A percentile compares a stretch with the other conserved stretches of the same genome.
Conservation (phyloP, 441 rosid species). For the Viola pubescens region DNA sequence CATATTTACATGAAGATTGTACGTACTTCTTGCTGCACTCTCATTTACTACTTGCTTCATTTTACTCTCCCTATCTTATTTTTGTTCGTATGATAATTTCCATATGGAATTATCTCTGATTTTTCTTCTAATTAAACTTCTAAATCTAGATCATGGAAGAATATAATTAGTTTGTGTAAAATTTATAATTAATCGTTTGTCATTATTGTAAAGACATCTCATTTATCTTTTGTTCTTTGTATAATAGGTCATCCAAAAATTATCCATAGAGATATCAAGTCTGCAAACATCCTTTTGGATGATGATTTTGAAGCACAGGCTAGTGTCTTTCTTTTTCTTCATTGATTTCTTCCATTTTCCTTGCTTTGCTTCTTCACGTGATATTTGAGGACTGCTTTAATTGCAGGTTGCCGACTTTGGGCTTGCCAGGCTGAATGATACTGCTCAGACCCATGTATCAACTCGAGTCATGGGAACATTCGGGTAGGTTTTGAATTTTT, state of each 20-base stretch:
- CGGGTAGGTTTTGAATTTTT: slow-evolving; percentile 49
- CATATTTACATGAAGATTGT: slow-evolving; percentile 93
- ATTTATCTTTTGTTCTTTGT: slow-evolving; percentile 3
- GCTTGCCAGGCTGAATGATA: slow-evolving; percentile 70
- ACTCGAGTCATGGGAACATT: slow-evolving; percentile 94
- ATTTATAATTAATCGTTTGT: too few species aligned
- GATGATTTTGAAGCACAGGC: slow-evolving; percentile 76
- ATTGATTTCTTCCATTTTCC: slow-evolving; percentile 1
- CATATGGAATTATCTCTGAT: too few species aligned
- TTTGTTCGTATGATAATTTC: too few species aligned
- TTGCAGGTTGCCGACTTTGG: slow-evolving; percentile 94
- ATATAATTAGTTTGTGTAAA: too few species aligned
- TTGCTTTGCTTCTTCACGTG: neutral
- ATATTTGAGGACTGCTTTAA: slow-evolving; percentile 10
- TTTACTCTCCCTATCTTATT: too few species aligned
- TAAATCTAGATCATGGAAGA: too few species aligned
- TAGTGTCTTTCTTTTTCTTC: slow-evolving; percentile 12
- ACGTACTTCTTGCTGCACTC: slow-evolving; percentile 21
- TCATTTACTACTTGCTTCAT: neutral
- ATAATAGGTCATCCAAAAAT: slow-evolving; percentile 71
- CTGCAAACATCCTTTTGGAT: slow-evolving; percentile 76
- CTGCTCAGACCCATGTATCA: slow-evolving; percentile 72
- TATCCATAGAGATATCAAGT: slow-evolving; percentile 81
- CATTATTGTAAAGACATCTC: too few species aligned
- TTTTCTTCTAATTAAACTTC: too few species aligned